A percentile compares a stretch with the other conserved stretches of the same genome.
Conservation (phyloP, 495 filamentous ascomycete species). For the Lasiosphaeria hispida region DNA sequence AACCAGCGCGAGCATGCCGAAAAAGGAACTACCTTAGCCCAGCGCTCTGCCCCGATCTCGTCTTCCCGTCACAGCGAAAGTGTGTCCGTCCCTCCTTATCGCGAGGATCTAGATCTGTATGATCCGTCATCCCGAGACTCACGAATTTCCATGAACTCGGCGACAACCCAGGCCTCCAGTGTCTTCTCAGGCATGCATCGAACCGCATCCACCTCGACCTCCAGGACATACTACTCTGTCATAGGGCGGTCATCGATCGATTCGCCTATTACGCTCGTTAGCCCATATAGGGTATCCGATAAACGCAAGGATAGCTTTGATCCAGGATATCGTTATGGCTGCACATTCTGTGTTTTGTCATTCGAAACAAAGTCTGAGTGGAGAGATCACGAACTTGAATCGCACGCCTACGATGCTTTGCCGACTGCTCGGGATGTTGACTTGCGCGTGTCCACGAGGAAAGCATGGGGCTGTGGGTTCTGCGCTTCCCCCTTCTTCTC, state of each 20-base stretch:
- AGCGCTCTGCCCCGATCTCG: too few relatives aligned
- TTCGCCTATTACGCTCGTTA: constrained; percentile 18
- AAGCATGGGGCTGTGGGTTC: constrained; percentile 31
- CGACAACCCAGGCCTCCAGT: constrained; percentile 23
- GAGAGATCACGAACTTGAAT: constrained; percentile 22
- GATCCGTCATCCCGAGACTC: constrained; percentile 8
- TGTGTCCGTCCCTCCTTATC: background rate
- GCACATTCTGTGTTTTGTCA: constrained; percentile 25
- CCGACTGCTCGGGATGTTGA: background rate
- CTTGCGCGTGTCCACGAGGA: background rate
- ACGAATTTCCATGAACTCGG: constrained; percentile 17
- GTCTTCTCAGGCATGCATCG: constrained; percentile 19
- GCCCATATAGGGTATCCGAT: constrained; percentile 11
- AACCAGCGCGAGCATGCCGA: too few relatives aligned
- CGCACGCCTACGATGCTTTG: constrained; percentile 5
- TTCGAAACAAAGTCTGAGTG: constrained; percentile 24
- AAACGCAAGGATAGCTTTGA: constrained; percentile 15
- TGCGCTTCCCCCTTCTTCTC: constrained; percentile 16
- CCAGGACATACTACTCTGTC: constrained; percentile 15
- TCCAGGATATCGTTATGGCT: constrained; percentile 13
- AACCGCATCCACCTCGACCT: constrained; percentile 15
- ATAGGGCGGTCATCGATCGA: constrained; percentile 21
- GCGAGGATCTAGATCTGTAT: too few relatives aligned
- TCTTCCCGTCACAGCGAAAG: background rate
- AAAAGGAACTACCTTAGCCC: too few relatives aligned